Base-by-base conservation (phyloP, 192 early-diverging fungal species). In the Mortierella alpina region DNA sequence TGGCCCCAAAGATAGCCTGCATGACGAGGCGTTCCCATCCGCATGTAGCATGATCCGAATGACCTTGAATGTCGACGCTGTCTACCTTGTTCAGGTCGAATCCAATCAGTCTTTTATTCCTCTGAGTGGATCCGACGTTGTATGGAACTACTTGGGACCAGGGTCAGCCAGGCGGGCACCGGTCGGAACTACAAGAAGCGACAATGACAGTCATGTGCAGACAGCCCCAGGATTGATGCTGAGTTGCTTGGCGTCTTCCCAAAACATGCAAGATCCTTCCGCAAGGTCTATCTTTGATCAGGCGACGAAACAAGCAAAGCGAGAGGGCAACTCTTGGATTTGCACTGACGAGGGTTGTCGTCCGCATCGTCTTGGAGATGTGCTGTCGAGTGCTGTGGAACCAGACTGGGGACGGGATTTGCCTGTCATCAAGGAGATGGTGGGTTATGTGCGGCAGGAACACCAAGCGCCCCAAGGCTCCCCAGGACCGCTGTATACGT, bases 41-140 rank as follows among this genome's bases (percentile, higher is more conserved):
- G 72, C 72, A 15, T 74, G 72, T 20, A 47, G 46, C 44, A 74
- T 74, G 72, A 67, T 74, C 20, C 63, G 67, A 39, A 51, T n/a
- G 46, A 74, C 72, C 11, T 44, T 74, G 57, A 66, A 59, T 22
- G 58, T 66, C 23, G 72, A 74, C 22, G 72, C 72, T 17, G 72
- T 74, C 3, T 74, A 74, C 39, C 72, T 74, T 12, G 64, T 74
- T 13, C 72, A 74, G 39, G 58, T 40, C 6, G 40, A 40, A 9
- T 5, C 41, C 12, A 60, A 61, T n/a, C 59, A 55, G 20, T 61
- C 64, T 0, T 67, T 58, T 31, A 51, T 66, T 13, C 72, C 63
- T 2, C 13, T 54, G 50, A 41, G 22, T 22, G 62, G 40, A 11
- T 62, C 63, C 0, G 41, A n/a, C 40, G 59, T 66, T 12, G 56